Evolutionary conservation across 2,329 filamentous ascomycete genomes (phyloP).

Genomic region (Hypocrella siamensis): DNA sequence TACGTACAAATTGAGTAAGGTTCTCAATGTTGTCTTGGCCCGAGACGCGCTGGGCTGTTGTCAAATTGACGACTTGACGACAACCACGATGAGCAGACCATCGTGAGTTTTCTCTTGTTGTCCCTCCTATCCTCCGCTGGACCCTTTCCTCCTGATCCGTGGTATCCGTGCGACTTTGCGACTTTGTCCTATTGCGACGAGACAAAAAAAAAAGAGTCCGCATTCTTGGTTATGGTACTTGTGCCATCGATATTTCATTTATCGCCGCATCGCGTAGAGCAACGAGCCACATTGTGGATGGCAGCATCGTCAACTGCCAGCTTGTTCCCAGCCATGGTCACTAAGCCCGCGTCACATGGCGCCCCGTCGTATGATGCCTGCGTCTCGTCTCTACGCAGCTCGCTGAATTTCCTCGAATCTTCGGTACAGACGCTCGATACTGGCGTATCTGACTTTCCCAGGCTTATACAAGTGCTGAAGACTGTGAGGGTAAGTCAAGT

Average conservation of each 20-base stretch:
- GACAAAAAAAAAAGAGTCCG: constrained; percentile 1
- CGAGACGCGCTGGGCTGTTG: no score
- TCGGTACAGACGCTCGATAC: constrained; percentile 40
- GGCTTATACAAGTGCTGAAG: constrained; percentile 39
- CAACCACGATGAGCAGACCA: constrained; percentile 2
- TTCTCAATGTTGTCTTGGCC: no score
- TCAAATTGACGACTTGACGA: no score
- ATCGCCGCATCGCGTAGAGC: background rate
- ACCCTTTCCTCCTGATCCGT: background rate
- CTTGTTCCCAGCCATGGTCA: constrained; percentile 3
- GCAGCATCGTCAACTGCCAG: background rate
- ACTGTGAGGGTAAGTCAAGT: constrained; percentile 41
- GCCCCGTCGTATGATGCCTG: constrained; percentile 35
- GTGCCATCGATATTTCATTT: no score
- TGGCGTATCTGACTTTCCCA: constrained; percentile 42
- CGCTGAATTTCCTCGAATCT: constrained; percentile 44
- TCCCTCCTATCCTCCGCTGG: background rate
- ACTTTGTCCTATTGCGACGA: constrained; percentile 1
- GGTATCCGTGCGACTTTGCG: no score
- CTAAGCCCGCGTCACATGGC: constrained; percentile 9
- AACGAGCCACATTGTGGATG: background rate
- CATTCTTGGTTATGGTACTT: constrained; percentile 2
- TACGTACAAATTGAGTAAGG: no score
- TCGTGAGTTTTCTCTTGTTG: constrained; percentile 1
- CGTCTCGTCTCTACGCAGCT: constrained; percentile 41